phyloP scores from a whole-genome alignment of 2,329 filamentous ascomycete species.

The Cladophialophora immunda region DNA sequence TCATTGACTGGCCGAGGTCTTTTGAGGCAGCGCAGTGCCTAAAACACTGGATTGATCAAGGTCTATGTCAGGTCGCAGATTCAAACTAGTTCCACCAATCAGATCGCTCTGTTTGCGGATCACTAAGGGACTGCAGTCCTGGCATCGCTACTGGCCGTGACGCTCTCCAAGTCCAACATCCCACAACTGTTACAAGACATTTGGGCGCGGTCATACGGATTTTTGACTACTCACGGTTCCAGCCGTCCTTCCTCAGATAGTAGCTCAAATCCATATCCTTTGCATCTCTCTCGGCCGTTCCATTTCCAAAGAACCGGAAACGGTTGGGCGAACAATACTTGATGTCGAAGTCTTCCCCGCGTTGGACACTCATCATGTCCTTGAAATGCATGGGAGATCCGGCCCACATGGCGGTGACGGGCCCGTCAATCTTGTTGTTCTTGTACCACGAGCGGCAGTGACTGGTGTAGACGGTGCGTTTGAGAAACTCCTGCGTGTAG shows the following conservation, averaged over 20 bases:
- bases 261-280: conserved; percentile 33
- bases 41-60: too few species aligned
- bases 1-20: too few species aligned
- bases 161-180: conserved; percentile 1
- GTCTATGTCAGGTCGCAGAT: too few species aligned
- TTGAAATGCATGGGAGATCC: conserved; percentile 60
- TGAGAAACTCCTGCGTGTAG: conserved; percentile 35
- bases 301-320: conserved; percentile 46
- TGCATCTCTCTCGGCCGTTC: conserved; percentile 40
- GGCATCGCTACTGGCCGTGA: too few species aligned
- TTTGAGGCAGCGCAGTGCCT: too few species aligned
- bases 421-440: conserved; percentile 34
- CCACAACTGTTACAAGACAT: conserved; percentile 5
- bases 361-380: conserved; percentile 49
- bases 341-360: conserved; percentile 56
- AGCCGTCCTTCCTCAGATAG: conserved; percentile 29
- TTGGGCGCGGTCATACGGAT: conserved; percentile 4
- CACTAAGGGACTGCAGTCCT: too few species aligned
- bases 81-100: too few species aligned
- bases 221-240: conserved; percentile 11
- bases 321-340: conserved; percentile 43
- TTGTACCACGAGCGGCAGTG: conserved; percentile 42
- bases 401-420: conserved; percentile 58
- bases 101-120: too few species aligned
- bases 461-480: conserved; percentile 40